Percentiles rank a stretch among this genome's conserved stretches.
Conservation (phyloP, 192 early-diverging fungal species). For the Coemansia sp. region DNA sequence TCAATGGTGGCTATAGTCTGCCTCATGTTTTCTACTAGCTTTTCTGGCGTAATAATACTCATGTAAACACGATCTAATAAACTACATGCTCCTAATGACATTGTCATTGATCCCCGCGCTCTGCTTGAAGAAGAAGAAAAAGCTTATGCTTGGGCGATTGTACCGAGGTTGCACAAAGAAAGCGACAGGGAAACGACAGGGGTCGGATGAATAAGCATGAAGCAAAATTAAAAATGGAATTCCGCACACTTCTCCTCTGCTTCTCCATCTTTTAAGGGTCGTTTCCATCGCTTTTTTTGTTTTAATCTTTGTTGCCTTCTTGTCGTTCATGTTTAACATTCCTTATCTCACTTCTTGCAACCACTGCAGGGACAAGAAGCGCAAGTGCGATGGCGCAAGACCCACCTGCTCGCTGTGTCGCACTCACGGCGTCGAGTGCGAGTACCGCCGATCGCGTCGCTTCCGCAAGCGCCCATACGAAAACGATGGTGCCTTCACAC, state of each 20-base stretch:
- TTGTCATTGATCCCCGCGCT: no score
- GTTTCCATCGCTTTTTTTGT: not conserved
- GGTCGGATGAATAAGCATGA: not conserved
- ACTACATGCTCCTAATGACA: no score
- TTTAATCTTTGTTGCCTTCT: not conserved
- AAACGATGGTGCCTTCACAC: not conserved
- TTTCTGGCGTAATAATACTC: no score
- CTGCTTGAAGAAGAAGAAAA: no score
- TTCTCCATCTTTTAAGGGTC: not conserved
- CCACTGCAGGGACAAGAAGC: slow-evolving; percentile 58
- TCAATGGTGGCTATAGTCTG: slow-evolving; percentile 21
- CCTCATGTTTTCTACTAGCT: not conserved
- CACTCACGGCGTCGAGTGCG: slow-evolving; percentile 46
- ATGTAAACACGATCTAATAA: no score
- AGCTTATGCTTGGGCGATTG: not conserved
- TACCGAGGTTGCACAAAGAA: no score
- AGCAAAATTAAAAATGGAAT: slow-evolving; percentile 9
- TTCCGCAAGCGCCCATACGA: slow-evolving; percentile 39
- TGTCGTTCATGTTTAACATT: slow-evolving; percentile 31
- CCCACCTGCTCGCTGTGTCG: slow-evolving; percentile 48
- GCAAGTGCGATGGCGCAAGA: slow-evolving; percentile 53
- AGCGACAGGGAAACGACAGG: not conserved
- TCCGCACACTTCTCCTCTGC: slow-evolving; percentile 8
- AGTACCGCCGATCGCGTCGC: slow-evolving; percentile 46
- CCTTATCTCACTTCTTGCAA: slow-evolving; percentile 55